Percentiles rank a stretch among this genome's conserved stretches.
Evolutionary conservation across 495 filamentous ascomycete species (phyloP).

Genomic region (Penicillium bialowiezense): DNA sequence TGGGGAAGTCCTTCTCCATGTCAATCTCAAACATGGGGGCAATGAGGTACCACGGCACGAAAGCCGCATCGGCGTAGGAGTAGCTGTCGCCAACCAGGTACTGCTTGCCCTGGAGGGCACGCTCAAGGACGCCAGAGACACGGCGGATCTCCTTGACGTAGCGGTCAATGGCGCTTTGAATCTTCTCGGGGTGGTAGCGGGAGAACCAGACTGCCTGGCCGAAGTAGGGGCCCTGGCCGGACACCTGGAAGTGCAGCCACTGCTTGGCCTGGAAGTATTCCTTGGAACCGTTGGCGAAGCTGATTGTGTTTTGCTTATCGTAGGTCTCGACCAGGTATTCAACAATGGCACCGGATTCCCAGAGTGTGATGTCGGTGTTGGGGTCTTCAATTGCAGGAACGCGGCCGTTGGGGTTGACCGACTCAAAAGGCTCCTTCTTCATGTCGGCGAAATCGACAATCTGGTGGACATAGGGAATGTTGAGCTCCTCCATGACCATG

Average conservation of each 20-base stretch:
- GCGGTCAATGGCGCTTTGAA: constrained; percentile 55
- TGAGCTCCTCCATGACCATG: constrained; percentile 62
- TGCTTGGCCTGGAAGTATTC: constrained; percentile 57
- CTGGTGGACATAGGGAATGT: constrained; percentile 51
- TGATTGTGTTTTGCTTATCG: constrained; percentile 59
- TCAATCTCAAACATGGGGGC: constrained; percentile 21
- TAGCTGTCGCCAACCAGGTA: constrained; percentile 60
- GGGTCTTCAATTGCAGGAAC: constrained; percentile 60
- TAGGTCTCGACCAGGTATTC: constrained; percentile 71
- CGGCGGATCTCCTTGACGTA: constrained; percentile 61
- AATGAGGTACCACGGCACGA: constrained; percentile 50
- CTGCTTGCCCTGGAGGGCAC: constrained; percentile 45
- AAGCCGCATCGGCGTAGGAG: constrained; percentile 59
- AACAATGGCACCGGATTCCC: constrained; percentile 74
- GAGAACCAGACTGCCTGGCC: constrained; percentile 58
- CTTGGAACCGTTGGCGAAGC: constrained; percentile 44
- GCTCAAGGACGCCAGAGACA: constrained; percentile 57
- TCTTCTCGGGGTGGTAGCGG: constrained; percentile 52
- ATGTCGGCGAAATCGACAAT: constrained; percentile 44
- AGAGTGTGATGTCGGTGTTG: constrained; percentile 63
- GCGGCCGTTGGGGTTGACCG: constrained; percentile 73
- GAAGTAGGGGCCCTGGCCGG: constrained; percentile 70
- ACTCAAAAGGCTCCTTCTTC: constrained; percentile 54
- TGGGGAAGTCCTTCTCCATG: constrained; percentile 38
- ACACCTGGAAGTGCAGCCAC: constrained; percentile 65